Percentiles rank a stretch among this genome's conserved stretches.
Evolutionary conservation across 148 eudicot species (phyloP).

Genomic region (Rhododendron kiyosumense): DNA sequence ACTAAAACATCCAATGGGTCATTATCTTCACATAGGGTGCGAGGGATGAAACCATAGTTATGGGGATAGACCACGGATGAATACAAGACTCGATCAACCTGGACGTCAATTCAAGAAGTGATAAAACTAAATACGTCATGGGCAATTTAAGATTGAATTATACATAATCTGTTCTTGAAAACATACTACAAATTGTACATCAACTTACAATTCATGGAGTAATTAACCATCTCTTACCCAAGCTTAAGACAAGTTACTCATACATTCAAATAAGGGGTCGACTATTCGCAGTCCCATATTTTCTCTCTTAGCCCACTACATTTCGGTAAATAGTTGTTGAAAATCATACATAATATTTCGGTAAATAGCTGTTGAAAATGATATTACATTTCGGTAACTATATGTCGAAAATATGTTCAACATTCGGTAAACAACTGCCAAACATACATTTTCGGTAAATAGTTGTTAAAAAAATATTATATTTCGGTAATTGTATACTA

Average conservation of each 20-base stretch:
- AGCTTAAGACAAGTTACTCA: neutral
- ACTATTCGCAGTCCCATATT: no score
- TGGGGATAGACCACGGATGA: constrained; percentile 97
- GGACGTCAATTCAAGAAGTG: neutral
- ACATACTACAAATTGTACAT: neutral
- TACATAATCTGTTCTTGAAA: neutral
- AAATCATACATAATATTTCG: no score
- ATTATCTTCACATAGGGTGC: constrained; percentile 88
- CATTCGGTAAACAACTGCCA: no score
- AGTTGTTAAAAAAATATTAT: no score
- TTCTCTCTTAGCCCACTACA: no score
- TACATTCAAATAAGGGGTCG: no score
- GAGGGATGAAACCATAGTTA: constrained; percentile 95
- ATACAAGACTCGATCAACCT: constrained; percentile 90
- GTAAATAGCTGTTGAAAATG: no score
- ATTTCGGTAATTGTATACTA: no score
- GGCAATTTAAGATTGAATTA: neutral
- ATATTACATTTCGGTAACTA: no score
- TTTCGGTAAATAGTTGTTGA: no score
- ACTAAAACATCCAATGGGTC: constrained; percentile 95
- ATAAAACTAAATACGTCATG: neutral
- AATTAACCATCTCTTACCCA: neutral
- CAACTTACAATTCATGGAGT: neutral
- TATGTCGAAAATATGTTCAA: no score
- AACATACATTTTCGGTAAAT: no score